Evolutionary conservation across 73 alveolate species (phyloP), one percentile per base, ranked within the genome.

Genomic region (Paramecium biaurelia): DNA sequence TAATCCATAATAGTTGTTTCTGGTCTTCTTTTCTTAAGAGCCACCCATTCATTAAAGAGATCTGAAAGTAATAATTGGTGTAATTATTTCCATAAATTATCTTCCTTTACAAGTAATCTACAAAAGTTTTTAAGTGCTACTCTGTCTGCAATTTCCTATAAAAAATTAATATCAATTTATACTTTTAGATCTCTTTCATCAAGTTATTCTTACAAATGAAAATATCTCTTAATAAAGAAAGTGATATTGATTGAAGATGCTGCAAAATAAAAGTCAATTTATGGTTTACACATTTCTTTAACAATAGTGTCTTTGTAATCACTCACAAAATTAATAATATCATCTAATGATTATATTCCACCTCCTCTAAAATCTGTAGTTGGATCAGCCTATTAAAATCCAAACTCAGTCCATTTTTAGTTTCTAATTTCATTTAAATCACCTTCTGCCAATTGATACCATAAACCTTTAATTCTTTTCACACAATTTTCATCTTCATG

Each of bases 361-460:
- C 98, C 98, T 7, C 97, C 98, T 68, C 98, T 92, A 79, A 95
- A 95, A 86, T 95, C 98, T 2, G 96, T 93, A 32, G 96, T 70
- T 14, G 98, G 98, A 68, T 95, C 93, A n/a, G 82, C 85, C 20
- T 94, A 85, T 45, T 95, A 94, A 76, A 95, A 95, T 10, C 98
- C 98, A 76, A 93, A 85, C 82, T 92, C 92, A 87, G 93, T 92
- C 98, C 98, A 95, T 70, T 92, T 86, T 72, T 43, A 70, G 58
- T 89, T 68, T 89, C 76, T 89, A 26, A 63, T 41, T 30, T 68
- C 30, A 45, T 70, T 49, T n/a, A 38, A 45, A 23, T 89, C 94
- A 45, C 57, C 45, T 7, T 70, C 90, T 45, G 94, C 70, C 15
- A 79, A 63, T 47, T 43, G 14, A 45, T 79, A 79, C 90, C 90